Conservation (phyloP, 129 eudicot species). For the Tanacetum coccineum region DNA sequence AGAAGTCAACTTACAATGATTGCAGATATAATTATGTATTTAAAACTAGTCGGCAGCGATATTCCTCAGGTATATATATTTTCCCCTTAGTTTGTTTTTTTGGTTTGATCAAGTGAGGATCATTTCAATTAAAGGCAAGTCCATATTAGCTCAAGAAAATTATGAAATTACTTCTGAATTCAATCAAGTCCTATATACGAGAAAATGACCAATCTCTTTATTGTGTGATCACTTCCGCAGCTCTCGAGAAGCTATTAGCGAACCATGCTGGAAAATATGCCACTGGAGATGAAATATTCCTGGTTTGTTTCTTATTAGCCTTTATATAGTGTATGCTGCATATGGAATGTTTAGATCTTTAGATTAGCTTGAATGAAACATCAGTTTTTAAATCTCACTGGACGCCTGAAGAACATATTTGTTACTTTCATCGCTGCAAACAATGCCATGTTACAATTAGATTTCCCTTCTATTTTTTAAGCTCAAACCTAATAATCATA, state of each 20-base stretch:
- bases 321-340: background rate
- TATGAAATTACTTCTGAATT: background rate
- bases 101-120: too few relatives aligned
- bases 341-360: background rate
- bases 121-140: background rate
- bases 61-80: too few relatives aligned
- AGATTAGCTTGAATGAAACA: background rate
- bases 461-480: too few relatives aligned
- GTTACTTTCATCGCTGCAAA: too few relatives aligned
- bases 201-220: conserved; percentile 1
- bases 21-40: background rate
- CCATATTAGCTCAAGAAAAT: too few relatives aligned
- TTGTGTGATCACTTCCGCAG: conserved; percentile 35
- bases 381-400: background rate
- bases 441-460: too few relatives aligned
- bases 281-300: conserved; percentile 73
- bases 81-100: too few relatives aligned
- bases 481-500: background rate
- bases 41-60: too few relatives aligned
- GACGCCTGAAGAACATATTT: too few relatives aligned
- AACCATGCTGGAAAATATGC: conserved; percentile 84
- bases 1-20: background rate
- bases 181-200: background rate
- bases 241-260: conserved; percentile 70
- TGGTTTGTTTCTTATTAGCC: conserved; percentile 46